Evolutionary conservation across 2,329 filamentous ascomycete species (phyloP), one percentile per base, ranked within the genome.

Genomic region (Aspergillus sp.): DNA sequence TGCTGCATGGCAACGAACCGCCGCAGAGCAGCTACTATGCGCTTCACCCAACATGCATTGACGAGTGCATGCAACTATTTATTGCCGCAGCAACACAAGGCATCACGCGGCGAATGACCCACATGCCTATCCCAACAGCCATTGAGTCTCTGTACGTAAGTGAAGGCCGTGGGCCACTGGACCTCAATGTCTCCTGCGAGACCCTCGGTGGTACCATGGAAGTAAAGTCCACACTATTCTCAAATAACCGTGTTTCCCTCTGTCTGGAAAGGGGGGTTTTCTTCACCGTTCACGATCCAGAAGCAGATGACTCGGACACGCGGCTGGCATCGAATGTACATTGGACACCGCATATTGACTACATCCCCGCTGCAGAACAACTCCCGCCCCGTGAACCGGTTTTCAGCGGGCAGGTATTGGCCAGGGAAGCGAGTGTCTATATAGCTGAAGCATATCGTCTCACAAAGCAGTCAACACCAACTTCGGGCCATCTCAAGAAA

Each of bases 41-140:
- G 5, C 34, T 60, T 1, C 57, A 60, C 32, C 57, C 57, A 1
- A 54, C 47, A 8, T 19, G 51, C 2, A 50, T 59, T 9, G 54
- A 56, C 30, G 45, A 51, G 8, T 48, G 47, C 9, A 30, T 60
- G 6, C 57, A 60, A 33, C 35, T 58, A 5, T 36, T 57, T 12
- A 52, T 37, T 27, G 44, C 54, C 2, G 57, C 57, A 4, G 49
- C 45, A n/a, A 48, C 47, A 1, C 46, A 50, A 13, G 57, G 57
- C 4, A 50, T 46, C 13, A 42, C n/a, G 27, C 48, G 34, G 32
- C 44, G 12, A 5, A 47, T 44, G 27, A 48, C 45, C 3, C 37
- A 37, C 28, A 42, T 52, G 34, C 57, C 44, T 45, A 51, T 56
- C 34, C 61, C 47, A 2, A 58, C 47, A 3, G 51, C 41, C 8